Conservation (phyloP, 2,329 filamentous ascomycete genomes). For the Whalleya microplaca region DNA sequence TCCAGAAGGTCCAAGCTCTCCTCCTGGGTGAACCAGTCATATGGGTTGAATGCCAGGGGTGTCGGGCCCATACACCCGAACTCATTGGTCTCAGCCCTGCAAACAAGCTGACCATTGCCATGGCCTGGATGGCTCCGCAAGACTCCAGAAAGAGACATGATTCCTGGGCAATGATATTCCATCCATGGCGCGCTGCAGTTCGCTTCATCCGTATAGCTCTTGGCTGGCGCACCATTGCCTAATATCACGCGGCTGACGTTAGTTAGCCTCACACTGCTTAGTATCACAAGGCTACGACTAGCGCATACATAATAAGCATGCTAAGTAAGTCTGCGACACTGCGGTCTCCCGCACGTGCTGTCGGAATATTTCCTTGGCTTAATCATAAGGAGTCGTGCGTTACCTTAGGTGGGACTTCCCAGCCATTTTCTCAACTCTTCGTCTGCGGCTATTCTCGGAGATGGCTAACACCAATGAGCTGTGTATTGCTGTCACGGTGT, state of each 20-base stretch:
- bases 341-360: conserved; percentile 24
- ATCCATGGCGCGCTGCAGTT: conserved; percentile 22
- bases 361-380: conserved; percentile 16
- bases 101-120: conserved; percentile 15
- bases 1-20: conserved; percentile 1
- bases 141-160: conserved; percentile 14
- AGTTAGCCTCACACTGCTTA: conserved; percentile 25
- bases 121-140: conserved; percentile 13
- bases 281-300: conserved; percentile 31
- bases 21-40: conserved; percentile 22
- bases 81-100: conserved; percentile 24
- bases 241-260: conserved; percentile 25
- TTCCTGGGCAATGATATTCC: conserved; percentile 11
- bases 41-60: conserved; percentile 22
- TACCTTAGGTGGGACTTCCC: conserved; percentile 27
- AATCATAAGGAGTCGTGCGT: conserved; percentile 16
- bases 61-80: conserved; percentile 23
- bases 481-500: not conserved
- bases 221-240: conserved; percentile 5
- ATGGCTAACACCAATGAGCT: not conserved
- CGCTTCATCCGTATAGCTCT: conserved; percentile 3
- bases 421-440: conserved; percentile 11
- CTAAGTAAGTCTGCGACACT: conserved; percentile 11
- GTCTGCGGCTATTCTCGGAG: conserved; percentile 23
- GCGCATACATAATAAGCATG: conserved; percentile 20